Base-by-base conservation (phyloP, 352 stramenopile species). In the Thalassiosira ordinaria region DNA sequence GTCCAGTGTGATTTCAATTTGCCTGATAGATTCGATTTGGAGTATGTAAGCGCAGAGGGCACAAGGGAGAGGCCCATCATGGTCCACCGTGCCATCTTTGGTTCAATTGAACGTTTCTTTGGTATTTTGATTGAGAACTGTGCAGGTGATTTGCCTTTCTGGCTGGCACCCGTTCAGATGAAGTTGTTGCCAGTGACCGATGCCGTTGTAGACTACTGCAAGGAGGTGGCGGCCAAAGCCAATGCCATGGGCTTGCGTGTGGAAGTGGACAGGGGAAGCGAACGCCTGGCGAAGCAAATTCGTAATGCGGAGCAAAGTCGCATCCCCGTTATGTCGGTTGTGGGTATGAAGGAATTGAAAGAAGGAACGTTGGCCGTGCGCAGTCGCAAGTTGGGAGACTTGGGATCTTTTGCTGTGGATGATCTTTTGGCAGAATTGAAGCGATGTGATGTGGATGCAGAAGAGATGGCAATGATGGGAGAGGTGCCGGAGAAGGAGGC, bases 1-100 rank as follows among this genome's bases (percentile, higher is more conserved):
- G 97, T 99, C 46, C 97, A 99, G 84, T 96, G 97, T 68, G 97
- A 99, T 87, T 99, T 99, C 78, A 98, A 99, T 85, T 81, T 99
- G 37, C 97, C 97, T n/a, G 93, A 97, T 46, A 95, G 97, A 66
- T 99, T 99, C 77, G 95, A 96, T 72, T 92, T 99, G 22, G 91
- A 91, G 63, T 99, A 99, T 80, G 91, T 96, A 46, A 94, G 91
- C 63, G 90, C 90, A 20, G 95, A 98, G 62, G 95, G 88, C 22
- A 90, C 77, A 31, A 86, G 93, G 65, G 95, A 98, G 89, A 96
- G 92, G 60, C 97, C 97, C 22, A 98, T 99, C 82, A 99, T 99
- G 91, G 96, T 99, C 61, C 97, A 99, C 84, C 94, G 92, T 47
- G 97, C 97, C 0, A 97, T 99, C 46, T 97, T 98, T 70, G 97